Evolutionary conservation across 2,329 filamentous ascomycete genomes (phyloP).

Genomic region (Fusarium tjaetaba): DNA sequence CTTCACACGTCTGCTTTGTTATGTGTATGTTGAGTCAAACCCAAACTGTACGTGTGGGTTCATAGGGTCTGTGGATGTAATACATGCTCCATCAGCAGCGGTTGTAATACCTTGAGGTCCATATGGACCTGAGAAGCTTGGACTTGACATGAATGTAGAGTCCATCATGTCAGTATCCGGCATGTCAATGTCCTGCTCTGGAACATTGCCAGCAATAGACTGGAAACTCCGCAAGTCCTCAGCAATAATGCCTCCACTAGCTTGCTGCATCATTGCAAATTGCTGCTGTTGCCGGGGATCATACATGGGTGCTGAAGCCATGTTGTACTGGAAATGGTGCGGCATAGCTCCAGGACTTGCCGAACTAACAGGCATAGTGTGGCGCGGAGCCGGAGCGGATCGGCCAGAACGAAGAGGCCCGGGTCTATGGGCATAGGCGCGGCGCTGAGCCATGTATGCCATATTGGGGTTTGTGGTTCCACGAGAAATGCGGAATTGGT

Average conservation of each 20-base stretch:
- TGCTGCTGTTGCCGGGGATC: constrained; percentile 46
- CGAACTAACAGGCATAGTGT: constrained; percentile 30
- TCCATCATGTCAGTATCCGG: constrained; percentile 48
- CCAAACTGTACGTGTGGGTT: constrained; percentile 29
- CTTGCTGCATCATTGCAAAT: constrained; percentile 44
- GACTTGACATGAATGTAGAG: constrained; percentile 36
- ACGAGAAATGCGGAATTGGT: constrained; percentile 52
- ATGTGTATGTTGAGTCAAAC: constrained; percentile 23
- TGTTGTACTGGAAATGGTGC: constrained; percentile 40
- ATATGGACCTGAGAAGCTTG: constrained; percentile 35
- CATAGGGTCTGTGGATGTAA: constrained; percentile 33
- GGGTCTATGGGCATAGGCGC: constrained; percentile 44
- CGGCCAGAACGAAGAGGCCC: constrained; percentile 45
- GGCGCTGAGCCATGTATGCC: constrained; percentile 51
- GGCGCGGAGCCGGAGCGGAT: constrained; percentile 45
- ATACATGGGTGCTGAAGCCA: constrained; percentile 40
- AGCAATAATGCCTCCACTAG: constrained; percentile 49
- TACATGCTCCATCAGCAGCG: constrained; percentile 36
- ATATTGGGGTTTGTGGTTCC: constrained; percentile 48
- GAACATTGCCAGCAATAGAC: constrained; percentile 44
- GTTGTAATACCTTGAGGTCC: constrained; percentile 37
- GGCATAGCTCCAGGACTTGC: constrained; percentile 29
- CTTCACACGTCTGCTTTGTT: background rate
- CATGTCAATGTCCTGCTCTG: constrained; percentile 52
- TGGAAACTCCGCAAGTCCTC: constrained; percentile 51